Evolutionary conservation across 345 rosid genomes (phyloP).

Genomic region (Brassica nigra): DNA sequence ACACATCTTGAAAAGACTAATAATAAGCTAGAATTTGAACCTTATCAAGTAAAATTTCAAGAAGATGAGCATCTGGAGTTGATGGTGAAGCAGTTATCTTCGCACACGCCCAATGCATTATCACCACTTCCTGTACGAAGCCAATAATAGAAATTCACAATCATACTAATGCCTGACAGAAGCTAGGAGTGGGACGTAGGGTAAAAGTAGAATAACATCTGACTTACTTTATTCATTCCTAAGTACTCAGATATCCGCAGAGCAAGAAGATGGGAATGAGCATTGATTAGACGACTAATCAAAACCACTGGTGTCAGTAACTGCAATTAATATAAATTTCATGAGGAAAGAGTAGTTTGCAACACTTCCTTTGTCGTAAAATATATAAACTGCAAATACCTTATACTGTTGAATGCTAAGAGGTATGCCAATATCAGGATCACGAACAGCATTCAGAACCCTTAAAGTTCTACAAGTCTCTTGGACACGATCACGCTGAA

Average conservation of each 20-base stretch:
- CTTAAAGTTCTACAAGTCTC: conserved; percentile 92
- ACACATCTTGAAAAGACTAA: conserved; percentile 1
- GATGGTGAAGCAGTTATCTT: conserved; percentile 91
- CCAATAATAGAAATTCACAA: conserved; percentile 18
- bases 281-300: conserved; percentile 88
- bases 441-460: conserved; percentile 83
- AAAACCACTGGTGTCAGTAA: conserved; percentile 80
- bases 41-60: conserved; percentile 94
- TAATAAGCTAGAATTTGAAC: conserved; percentile 42
- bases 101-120: conserved; percentile 99
- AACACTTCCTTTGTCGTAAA: background rate
- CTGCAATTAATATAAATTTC: conserved; percentile 44
- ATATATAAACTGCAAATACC: conserved; percentile 49
- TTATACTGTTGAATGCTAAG: conserved; percentile 89
- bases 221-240: conserved; percentile 89
- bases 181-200: background rate
- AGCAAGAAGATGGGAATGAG: conserved; percentile 84
- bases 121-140: conserved; percentile 75
- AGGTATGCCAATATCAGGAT: conserved; percentile 83
- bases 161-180: background rate
- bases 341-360: conserved; percentile 17
- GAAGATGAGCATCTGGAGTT: conserved; percentile 79
- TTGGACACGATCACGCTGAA: conserved; percentile 86
- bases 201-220: background rate
- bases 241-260: conserved; percentile 82